Base-by-base conservation (phyloP, 768 basidiomycete species). In the Boletus tylopilopsis region DNA sequence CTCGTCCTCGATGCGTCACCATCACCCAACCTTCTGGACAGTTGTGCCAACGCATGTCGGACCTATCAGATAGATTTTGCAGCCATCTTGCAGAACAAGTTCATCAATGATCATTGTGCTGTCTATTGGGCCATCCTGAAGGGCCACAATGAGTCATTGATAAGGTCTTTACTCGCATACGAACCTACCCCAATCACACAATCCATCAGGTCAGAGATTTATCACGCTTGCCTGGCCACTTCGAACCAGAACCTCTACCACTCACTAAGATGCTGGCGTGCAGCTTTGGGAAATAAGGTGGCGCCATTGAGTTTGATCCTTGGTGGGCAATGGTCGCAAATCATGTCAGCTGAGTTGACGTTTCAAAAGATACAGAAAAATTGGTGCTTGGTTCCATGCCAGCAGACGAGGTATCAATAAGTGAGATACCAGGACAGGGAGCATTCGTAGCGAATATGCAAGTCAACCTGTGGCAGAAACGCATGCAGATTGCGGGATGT, bases 111-210 rank as follows among this genome's bases (percentile, higher is more conserved):
- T 0, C 84, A 82, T 57, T 80, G 81, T 0, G 81, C 84, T 0
- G 54, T 89, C 3, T 88, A 88, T 60, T 89, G 87, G 87, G 81
- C 80, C 0, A 79, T 89, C 54, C 67, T 88, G 21, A 85, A 84
- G 48, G 76, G 75, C 3, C n/a, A n/a, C n/a, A 37, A 60, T 15
- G n/a, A n/a, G n/a, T 61, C 69, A 23, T 60, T 78, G 21, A 54
- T 86, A 4, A 64, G 80, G 18, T 74, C 76, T 0, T 67, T 88
- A 19, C 69, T 88, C 39, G 71, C 73, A 6, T 72, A 79, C 42
- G 78, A n/a, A n/a, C n/a, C 85, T 0, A 69, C 74, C 0, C 76
- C 77, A 9, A 61, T 79, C 3, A 61, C 64, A 6, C 51, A 56
- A 10, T 30, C 54, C n/a, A 81, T 80, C 0, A 63, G 80, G 6